Base-by-base conservation (phyloP, 805 yeast species). In the Starmera quercuum region DNA sequence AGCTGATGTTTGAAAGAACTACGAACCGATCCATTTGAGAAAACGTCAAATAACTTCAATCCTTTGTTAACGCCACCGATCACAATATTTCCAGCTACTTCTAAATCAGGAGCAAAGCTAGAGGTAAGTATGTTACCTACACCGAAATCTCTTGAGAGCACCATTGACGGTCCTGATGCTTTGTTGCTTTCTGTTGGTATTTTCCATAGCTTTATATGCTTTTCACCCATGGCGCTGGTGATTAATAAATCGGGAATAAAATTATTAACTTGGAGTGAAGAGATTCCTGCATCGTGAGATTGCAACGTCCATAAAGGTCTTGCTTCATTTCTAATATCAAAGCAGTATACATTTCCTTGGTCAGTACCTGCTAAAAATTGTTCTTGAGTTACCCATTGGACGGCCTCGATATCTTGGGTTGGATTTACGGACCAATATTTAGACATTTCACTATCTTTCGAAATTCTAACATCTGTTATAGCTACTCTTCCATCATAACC, bases 261-360 rank as follows among this genome's bases (percentile, higher is more conserved):
- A 18, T 55, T 53, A 60, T 85, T 88, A 24, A 79, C 70, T 45
- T 80, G 81, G 45, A 92, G 69, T 2, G 90, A 68, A 5, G 96
- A 81, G 40, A 92, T 81, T 40, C 95, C 97, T 3, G 95, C 74
- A 61, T 92, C 97, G 56, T 92, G 98, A 3, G 97, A 97, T 58
- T 92, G 95, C 46, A 92, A 67, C 3, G 95, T 85, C 98, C 98
- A 92, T 21, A 90, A 49, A 14, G 97, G 88, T 37, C 67, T 63
- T 30, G 68, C 70, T 25, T 67, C 73, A 32, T 62, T 63, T 56
- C 95, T 75, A 29, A 85, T 81, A 58, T 90, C 98, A 49, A 82
- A 90, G 41, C 90, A 81, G 63, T 85, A 85, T 18, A 92, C 75
- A 49, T 78, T 78, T 55, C 98, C 98, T 42, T 73, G 70, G 57